Percentiles rank a stretch among this genome's conserved stretches.
phyloP scores from a whole-genome alignment of 179 eudicot species.

The Gypsophila paniculata region DNA sequence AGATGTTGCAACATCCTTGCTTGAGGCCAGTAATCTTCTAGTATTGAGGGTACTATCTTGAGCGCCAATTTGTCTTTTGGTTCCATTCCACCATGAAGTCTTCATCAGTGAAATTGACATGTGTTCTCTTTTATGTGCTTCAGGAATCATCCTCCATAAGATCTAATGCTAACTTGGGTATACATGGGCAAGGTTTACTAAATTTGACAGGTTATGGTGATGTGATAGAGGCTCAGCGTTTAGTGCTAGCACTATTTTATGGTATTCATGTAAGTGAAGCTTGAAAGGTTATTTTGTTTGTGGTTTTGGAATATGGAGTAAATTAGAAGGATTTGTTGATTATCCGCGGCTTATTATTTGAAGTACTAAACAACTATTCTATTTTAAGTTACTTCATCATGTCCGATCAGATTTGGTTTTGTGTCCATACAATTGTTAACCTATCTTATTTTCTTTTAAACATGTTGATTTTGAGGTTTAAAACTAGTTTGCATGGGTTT shows the following conservation, averaged over 20 bases:
- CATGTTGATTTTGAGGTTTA: not conserved
- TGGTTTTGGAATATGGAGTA: not conserved
- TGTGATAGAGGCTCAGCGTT: conserved; percentile 91
- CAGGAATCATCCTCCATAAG: conserved; percentile 88
- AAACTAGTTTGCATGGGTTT: too few relatives aligned
- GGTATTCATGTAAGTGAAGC: conserved; percentile 66
- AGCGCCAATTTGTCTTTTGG: not conserved
- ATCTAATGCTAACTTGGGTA: conserved; percentile 89
- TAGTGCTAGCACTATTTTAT: conserved; percentile 85
- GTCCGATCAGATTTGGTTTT: not conserved
- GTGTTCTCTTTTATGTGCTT: conserved; percentile 22
- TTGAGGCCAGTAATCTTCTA: conserved; percentile 93
- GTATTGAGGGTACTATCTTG: conserved; percentile 67
- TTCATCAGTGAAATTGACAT: conserved; percentile 7
- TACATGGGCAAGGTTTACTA: conserved; percentile 93
- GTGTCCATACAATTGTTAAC: not conserved
- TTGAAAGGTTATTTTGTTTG: not conserved
- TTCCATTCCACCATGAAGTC: not conserved
- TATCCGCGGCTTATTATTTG: not conserved
- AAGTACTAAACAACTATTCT: not conserved
- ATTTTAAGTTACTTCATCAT: not conserved
- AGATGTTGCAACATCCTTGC: conserved; percentile 74
- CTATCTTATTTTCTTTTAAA: not conserved
- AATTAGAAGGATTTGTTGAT: not conserved
- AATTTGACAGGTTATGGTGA: conserved; percentile 94